Evolutionary conservation across 2,329 filamentous ascomycete species (phyloP), one percentile per base, ranked within the genome.

Genomic region (Gnomoniopsis sp.): DNA sequence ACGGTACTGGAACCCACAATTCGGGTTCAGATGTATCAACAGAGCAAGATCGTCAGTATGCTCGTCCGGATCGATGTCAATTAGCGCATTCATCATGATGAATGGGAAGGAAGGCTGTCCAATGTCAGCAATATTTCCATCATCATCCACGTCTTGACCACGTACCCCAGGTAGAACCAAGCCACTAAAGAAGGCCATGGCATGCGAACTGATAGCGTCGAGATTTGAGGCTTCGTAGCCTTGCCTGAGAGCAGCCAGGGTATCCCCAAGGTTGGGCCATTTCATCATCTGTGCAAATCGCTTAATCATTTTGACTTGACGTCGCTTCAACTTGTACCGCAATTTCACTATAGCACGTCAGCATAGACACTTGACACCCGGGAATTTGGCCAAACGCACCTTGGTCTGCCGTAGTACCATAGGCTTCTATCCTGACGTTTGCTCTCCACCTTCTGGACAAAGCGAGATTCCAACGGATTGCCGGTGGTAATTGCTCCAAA

Each of bases 121-220:
- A 15, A 26, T 33, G 49, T 55, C 26, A 58, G 41, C 38, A 21
- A 17, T 26, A 17, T 26, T 41, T 17, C 21, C 12, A 12, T 44
- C 30, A 17, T 7, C 14, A 53, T 19, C n/a, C 34, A 36, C n/a
- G n/a, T 34, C 22, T 12, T 34, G 30, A 30, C 33, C 30, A 70
- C 85, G 80, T 70, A 83, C 79, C 12, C 89, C 89, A 10, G 89
- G 89, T 3, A 92, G 74, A 38, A 91, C 82, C 15, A 91, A 79
- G 3, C 88, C 88, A 41, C 86, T 89, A 67, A 91, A 91, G 75
- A 89, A 92, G 7, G 89, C 88, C 83, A 90, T 87, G 17, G 88
- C 83, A 67, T 90, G 87, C 21, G 88, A 88, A 66, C 86, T 86
- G 67, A 87, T 74, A 44, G 79, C 75, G 62, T 89, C 78, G 54